Evolutionary conservation across 495 filamentous ascomycete genomes (phyloP).

Genomic region (Xylaria acuta): DNA sequence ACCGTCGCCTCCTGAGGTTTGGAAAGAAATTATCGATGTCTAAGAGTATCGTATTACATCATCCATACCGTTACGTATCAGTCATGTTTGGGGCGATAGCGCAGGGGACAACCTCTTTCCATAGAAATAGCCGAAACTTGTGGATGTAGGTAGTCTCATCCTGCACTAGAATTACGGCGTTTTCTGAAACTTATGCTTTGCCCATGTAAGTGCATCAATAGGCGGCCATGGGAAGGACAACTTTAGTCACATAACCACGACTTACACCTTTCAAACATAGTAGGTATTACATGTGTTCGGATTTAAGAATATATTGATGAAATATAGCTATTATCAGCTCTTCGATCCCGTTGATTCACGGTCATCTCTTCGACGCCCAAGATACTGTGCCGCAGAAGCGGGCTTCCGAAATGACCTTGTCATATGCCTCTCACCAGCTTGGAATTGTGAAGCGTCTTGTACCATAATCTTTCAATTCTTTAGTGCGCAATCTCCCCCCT

Average conservation of each 20-base stretch:
- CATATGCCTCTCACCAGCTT: neutral
- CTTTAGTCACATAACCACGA: neutral
- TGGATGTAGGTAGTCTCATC: neutral
- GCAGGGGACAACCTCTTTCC: neutral
- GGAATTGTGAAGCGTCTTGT: neutral
- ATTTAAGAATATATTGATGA: neutral
- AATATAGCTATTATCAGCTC: neutral
- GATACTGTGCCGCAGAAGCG: neutral
- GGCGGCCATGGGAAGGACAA: neutral
- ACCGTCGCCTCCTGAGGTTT: neutral
- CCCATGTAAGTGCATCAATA: neutral
- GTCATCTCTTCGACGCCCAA: neutral
- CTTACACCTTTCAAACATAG: neutral
- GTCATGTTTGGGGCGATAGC: neutral
- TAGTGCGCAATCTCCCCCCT: neutral
- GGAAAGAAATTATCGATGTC: neutral
- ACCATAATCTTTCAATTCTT: neutral
- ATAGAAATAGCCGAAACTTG: neutral
- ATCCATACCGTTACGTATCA: neutral
- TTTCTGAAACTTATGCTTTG: slow-evolving; percentile 1
- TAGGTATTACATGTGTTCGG: neutral
- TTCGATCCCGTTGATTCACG: neutral
- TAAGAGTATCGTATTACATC: neutral
- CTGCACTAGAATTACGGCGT: neutral
- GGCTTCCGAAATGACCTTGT: neutral